Conservation (phyloP, 139 green algal genomes). For the Asterochloris erici region DNA sequence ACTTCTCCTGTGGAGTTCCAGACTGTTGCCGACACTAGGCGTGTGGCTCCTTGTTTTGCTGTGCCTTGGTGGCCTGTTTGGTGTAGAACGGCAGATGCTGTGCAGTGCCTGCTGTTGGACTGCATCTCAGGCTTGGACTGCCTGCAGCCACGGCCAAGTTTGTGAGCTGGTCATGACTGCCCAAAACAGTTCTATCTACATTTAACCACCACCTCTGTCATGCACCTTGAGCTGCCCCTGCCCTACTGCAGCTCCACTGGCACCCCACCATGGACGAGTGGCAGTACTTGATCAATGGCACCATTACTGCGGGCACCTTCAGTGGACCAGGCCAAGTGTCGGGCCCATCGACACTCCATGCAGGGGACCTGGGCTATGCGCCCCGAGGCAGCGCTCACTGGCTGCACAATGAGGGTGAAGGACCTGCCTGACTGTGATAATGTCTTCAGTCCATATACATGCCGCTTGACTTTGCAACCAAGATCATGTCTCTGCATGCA, state of each 20-base stretch:
- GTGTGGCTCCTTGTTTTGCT: too few species aligned
- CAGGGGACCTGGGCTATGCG: conserved; percentile 1
- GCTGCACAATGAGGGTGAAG: neutral
- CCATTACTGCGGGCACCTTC: conserved; percentile 10
- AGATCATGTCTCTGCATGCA: neutral
- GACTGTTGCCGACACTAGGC: too few species aligned
- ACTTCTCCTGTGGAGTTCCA: too few species aligned
- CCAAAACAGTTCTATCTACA: neutral
- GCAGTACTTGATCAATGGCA: conserved; percentile 28
- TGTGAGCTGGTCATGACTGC: too few species aligned
- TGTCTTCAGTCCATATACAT: neutral
- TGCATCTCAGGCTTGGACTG: too few species aligned
- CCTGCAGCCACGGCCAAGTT: too few species aligned
- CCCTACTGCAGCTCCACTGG: conserved; percentile 27
- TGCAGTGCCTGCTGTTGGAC: too few species aligned
- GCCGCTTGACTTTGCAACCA: neutral
- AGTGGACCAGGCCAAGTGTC: neutral
- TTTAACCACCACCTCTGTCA: neutral
- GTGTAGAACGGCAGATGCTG: too few species aligned
- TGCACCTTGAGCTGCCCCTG: conserved; percentile 10
- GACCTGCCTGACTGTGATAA: neutral
- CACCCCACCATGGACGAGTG: conserved; percentile 21
- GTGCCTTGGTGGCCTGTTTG: too few species aligned
- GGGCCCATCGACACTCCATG: neutral
- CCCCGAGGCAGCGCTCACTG: neutral